Base-by-base conservation (phyloP, 2,329 filamentous ascomycete species). In the Xylaria sp. region DNA sequence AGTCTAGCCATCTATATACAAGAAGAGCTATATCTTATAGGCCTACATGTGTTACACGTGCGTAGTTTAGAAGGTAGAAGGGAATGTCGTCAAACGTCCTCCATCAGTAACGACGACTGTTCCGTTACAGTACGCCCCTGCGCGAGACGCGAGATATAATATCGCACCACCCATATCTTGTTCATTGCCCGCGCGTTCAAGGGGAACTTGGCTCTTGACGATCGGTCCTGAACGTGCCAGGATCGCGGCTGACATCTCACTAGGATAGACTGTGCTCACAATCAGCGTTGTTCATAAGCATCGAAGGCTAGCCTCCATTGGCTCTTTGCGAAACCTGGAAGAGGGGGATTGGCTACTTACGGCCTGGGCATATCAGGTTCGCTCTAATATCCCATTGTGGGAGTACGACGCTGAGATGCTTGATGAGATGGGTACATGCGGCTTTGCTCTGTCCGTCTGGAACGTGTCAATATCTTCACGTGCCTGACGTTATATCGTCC, bases 391-490 rank as follows among this genome's bases (percentile, higher is more conserved):
- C 83, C 73, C 88, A 88, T 71, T 87, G 87, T 40, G 87, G 85
- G 71, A 93, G 84, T 74, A 90, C 85, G n/a, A 87, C 85, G 10
- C 88, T 88, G 77, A 94, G 84, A 76, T 92, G 86, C 80, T 93
- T 93, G 10, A 90, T 89, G 47, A 94, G 80, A 70, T 93, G 90
- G 8, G 91, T 91, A 0, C 90, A 89, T 0, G 89, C 93, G 0
- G 91, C 92, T 81, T 96, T 96, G 69, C 88, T 91, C 21, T 92
- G 87, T 18, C 92, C 92, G 78, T 96, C 70, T 72, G 27, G 12
- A 55, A 10, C 13, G 44, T 60, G 65, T 71, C 35, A 71, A 16
- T 35, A 64, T 32, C 21, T 55, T 10, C 29, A 40, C 37, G 32
- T 58, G 10, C 25, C 40, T 9, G 10, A 37, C 3, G 6, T n/a